Percentiles rank a stretch among this genome's conserved stretches.
Evolutionary conservation across 1,139 yeast species (phyloP).

Genomic region (Kodamaea suecica): DNA sequence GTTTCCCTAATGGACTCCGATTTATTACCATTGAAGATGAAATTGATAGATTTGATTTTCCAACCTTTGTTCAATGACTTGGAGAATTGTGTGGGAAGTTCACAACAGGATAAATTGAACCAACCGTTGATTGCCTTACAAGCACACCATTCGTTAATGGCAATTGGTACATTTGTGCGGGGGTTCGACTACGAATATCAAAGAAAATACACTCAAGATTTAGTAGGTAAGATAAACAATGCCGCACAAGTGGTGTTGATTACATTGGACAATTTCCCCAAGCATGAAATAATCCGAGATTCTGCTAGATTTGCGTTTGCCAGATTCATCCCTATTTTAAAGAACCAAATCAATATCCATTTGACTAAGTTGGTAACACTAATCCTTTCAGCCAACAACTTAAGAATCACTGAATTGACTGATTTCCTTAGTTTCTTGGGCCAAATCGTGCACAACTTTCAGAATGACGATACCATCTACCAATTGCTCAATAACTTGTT

Average conservation of each 20-base stretch:
- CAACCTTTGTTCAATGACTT: constrained; percentile 77
- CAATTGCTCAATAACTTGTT: constrained; percentile 70
- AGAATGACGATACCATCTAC: constrained; percentile 64
- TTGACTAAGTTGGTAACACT: constrained; percentile 72
- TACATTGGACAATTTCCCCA: constrained; percentile 71
- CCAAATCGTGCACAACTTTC: constrained; percentile 79
- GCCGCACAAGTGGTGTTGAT: constrained; percentile 83
- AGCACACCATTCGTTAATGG: constrained; percentile 83
- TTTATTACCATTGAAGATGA: constrained; percentile 32
- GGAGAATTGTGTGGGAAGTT: constrained; percentile 54
- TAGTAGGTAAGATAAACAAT: constrained; percentile 56
- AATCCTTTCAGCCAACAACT: constrained; percentile 63
- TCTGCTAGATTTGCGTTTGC: constrained; percentile 86
- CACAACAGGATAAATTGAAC: constrained; percentile 33
- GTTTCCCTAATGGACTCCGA: constrained; percentile 48
- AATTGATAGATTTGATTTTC: constrained; percentile 59
- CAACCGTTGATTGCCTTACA: constrained; percentile 56
- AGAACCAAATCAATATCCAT: constrained; percentile 46
- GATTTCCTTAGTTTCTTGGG: constrained; percentile 86
- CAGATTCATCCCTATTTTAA: constrained; percentile 73
- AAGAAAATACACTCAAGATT: constrained; percentile 26
- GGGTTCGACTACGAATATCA: constrained; percentile 59
- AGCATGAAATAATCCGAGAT: constrained; percentile 71
- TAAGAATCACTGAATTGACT: constrained; percentile 62
- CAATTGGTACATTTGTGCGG: constrained; percentile 84